Conservation (phyloP, 257 asterid genomes). For the Echium plantagineum region DNA sequence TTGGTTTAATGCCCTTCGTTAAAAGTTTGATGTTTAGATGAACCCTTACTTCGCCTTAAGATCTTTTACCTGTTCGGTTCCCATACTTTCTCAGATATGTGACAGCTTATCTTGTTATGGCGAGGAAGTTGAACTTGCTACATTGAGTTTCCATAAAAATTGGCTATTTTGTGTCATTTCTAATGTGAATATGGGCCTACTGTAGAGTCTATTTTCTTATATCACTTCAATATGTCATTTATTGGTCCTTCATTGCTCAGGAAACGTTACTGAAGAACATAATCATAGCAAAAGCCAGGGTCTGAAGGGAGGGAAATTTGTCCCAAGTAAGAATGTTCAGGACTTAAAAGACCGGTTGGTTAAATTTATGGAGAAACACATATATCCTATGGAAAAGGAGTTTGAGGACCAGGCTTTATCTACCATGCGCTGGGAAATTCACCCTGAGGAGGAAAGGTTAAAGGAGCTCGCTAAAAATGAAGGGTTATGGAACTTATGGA, state of each 20-base stretch:
- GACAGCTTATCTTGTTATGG: neutral
- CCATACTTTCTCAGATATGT: neutral
- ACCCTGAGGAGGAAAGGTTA: constrained; percentile 80
- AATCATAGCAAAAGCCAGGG: constrained; percentile 18
- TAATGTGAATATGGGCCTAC: neutral
- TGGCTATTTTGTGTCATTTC: no score
- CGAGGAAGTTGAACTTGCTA: neutral
- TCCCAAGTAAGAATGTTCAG: constrained; percentile 63
- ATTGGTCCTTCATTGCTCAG: constrained; percentile 20
- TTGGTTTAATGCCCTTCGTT: neutral
- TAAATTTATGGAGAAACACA: constrained; percentile 69
- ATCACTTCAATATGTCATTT: neutral
- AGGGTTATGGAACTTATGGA: constrained; percentile 89
- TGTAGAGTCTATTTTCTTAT: neutral
- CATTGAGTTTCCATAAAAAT: no score
- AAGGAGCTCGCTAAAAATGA: constrained; percentile 69
- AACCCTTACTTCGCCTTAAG: neutral
- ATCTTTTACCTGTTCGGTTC: neutral
- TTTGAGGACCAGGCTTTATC: constrained; percentile 70
- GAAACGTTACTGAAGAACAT: constrained; percentile 22
- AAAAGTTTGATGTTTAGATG: neutral
- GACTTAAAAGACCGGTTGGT: constrained; percentile 50
- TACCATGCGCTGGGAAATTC: constrained; percentile 69
- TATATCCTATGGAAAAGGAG: constrained; percentile 76
- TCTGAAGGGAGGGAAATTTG: constrained; percentile 41